phyloP scores from a whole-genome alignment of 805 yeast genomes.

The Yamadazyma paraphyllophila region DNA sequence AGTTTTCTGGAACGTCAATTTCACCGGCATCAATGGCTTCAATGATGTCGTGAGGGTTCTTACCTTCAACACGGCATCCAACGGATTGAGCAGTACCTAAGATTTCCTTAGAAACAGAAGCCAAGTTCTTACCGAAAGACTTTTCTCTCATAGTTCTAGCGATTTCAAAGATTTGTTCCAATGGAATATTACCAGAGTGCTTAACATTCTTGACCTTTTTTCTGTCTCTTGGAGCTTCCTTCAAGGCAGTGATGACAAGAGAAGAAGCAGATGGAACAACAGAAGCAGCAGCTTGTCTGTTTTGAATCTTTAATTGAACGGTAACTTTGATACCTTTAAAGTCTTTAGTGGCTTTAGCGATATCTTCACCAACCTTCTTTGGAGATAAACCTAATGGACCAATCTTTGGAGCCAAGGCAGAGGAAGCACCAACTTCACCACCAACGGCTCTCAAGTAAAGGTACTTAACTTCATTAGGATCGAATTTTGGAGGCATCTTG shows the following conservation, averaged over 20 bases:
- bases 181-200: slow-evolving; percentile 98
- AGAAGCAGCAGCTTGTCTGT: slow-evolving; percentile 99
- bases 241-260: slow-evolving; percentile 96
- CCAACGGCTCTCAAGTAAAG: slow-evolving; percentile 99
- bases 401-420: slow-evolving; percentile 99
- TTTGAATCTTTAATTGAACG: slow-evolving; percentile 97
- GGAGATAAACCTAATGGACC: slow-evolving; percentile 99
- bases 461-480: slow-evolving; percentile 97
- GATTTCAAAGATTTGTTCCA: slow-evolving; percentile 93
- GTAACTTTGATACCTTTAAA: slow-evolving; percentile 99
- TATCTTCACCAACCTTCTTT: slow-evolving; percentile 99
- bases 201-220: slow-evolving; percentile 99
- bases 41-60: slow-evolving; percentile 98
- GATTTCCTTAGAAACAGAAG: slow-evolving; percentile 97
- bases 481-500: slow-evolving; percentile 96
- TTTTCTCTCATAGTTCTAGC: slow-evolving; percentile 97
- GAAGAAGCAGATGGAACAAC: slow-evolving; percentile 99
- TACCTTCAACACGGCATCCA: slow-evolving; percentile 99
- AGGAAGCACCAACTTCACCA: slow-evolving; percentile 99
- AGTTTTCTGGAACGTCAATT: slow-evolving; percentile 87
- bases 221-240: slow-evolving; percentile 99
- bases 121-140: slow-evolving; percentile 96
- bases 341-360: slow-evolving; percentile 98
- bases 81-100: slow-evolving; percentile 99
- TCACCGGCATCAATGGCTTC: slow-evolving; percentile 99